Evolutionary conservation across 306 rosid genomes (phyloP).

Genomic region (Gillenia trifoliata): DNA sequence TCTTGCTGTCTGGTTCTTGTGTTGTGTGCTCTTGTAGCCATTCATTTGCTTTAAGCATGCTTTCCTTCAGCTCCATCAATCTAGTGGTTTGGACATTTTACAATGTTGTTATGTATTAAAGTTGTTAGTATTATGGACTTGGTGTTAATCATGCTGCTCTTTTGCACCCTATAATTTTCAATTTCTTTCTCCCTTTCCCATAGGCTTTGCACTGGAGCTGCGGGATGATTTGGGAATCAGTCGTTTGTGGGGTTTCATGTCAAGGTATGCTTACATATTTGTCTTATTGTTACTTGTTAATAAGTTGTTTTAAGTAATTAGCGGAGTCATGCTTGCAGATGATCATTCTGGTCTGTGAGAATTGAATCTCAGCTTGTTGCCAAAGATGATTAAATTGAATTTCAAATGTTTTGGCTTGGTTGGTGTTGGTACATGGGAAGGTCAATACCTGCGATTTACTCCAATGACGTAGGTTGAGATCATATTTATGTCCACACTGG

Average conservation of each 20-base stretch:
- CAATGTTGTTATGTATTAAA: not conserved
- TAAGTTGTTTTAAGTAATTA: not conserved
- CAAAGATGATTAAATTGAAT: not conserved
- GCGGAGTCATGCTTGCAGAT: not conserved
- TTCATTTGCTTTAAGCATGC: not conserved
- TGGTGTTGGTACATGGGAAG: too few relatives aligned
- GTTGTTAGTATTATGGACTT: not conserved
- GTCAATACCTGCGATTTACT: too few relatives aligned
- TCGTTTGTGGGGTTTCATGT: constrained; percentile 84
- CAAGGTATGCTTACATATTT: constrained; percentile 39
- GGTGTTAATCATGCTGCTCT: constrained; percentile 1
- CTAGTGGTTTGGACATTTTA: not conserved
- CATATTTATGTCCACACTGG: too few relatives aligned
- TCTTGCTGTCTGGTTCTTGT: constrained; percentile 10
- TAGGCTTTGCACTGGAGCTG: constrained; percentile 69
- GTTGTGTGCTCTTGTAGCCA: constrained; percentile 7
- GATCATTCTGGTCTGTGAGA: not conserved
- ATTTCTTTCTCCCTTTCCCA: constrained; percentile 9
- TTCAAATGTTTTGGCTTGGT: not conserved
- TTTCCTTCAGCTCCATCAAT: constrained; percentile 15
- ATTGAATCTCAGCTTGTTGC: not conserved
- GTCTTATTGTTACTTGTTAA: not conserved
- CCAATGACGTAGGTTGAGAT: too few relatives aligned
- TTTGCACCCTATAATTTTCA: constrained; percentile 8
- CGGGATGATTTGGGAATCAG: constrained; percentile 81